phyloP scores from a whole-genome alignment of 2,329 filamentous ascomycete species.

The Neonectria ditissima region DNA sequence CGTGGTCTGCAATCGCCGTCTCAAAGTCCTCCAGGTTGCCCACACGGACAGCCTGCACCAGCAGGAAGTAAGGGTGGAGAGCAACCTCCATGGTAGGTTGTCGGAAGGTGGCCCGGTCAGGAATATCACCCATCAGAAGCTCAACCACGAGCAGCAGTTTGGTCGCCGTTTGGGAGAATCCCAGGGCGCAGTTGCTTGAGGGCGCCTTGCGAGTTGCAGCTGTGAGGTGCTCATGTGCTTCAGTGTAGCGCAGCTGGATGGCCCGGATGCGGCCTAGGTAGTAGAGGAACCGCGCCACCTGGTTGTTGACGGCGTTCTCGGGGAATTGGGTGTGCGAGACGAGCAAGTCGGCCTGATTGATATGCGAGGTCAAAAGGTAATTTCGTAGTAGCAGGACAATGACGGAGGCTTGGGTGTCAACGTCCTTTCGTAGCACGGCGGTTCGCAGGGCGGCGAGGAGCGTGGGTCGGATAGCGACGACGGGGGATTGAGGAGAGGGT shows the following conservation, averaged over 20 bases:
- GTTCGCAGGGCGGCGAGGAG: constrained; percentile 91
- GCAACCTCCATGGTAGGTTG: constrained; percentile 87
- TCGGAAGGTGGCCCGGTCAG: constrained; percentile 93
- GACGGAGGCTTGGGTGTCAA: constrained; percentile 96
- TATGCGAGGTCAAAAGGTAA: constrained; percentile 95
- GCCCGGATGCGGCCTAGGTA: constrained; percentile 96
- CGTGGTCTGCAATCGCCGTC: constrained; percentile 83
- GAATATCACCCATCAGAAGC: constrained; percentile 98
- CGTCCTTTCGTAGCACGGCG: constrained; percentile 95
- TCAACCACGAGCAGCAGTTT: constrained; percentile 98
- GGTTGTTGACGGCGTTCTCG: constrained; percentile 93
- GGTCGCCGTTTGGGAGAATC: constrained; percentile 95
- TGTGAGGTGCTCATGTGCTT: constrained; percentile 93
- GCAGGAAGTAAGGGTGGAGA: constrained; percentile 90
- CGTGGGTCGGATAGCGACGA: constrained; percentile 86
- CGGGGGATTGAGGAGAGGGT: constrained; percentile 87
- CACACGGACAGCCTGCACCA: constrained; percentile 96
- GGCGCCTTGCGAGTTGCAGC: constrained; percentile 96
- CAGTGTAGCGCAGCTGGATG: constrained; percentile 96
- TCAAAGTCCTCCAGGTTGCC: constrained; percentile 95
- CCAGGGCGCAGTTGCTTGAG: constrained; percentile 86
- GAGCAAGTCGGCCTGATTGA: constrained; percentile 94
- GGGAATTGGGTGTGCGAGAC: constrained; percentile 97
- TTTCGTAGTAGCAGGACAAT: constrained; percentile 95
- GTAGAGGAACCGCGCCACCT: constrained; percentile 96